Evolutionary conservation across 2,329 filamentous ascomycete species (phyloP), one percentile per base, ranked within the genome.

Genomic region (Nothomitra cinnamomea): DNA sequence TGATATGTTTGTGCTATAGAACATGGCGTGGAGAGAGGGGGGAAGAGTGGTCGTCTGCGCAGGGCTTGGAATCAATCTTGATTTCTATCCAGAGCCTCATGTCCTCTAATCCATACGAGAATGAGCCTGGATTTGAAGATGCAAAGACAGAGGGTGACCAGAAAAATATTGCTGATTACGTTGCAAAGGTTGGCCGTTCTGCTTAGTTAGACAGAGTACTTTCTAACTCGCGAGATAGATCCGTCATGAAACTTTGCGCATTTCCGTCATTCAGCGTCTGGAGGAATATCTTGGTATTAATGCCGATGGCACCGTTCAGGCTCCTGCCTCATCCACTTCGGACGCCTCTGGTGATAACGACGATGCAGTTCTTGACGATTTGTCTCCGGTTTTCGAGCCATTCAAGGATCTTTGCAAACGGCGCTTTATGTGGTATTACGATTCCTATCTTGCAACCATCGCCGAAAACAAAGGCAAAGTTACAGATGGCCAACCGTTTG

Each of bases 21-120:
- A 98, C 92, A 64, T 98, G 92, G 92, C 78, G 85, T 51, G 89
- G 89, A 25, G 84, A 95, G 63, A 77, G 80, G 15, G 87, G 89
- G 54, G 92, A 96, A 67, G 82, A 95, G 65, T 98, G 92, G 92
- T 95, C 89, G 15, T 88, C 89, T 15, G 92, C 90, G 0, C 92
- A 96, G 66, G 90, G 92, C 5, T 73, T 98, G 1, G 92, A 96
- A 66, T 96, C 90, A 0, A 87, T 96, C 50, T 69, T 98, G 49
- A 79, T 96, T 53, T 96, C 90, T 3, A 95, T 98, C 55, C 92
- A 98, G 67, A 95, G 89, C 65, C 73, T 98, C 45, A 89, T 98
- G 83, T 95, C 88, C 1, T 70, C 79, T 25, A 95, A 95, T 61
- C 92, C 90, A 0, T 96, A 95, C 67, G 87, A 92, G 64, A 95